These are phyloP conservation scores for Ceratobasidium sp. DNA, from an alignment of 1,284 basidiomycete species.

Conservation along the genomic window DNA sequence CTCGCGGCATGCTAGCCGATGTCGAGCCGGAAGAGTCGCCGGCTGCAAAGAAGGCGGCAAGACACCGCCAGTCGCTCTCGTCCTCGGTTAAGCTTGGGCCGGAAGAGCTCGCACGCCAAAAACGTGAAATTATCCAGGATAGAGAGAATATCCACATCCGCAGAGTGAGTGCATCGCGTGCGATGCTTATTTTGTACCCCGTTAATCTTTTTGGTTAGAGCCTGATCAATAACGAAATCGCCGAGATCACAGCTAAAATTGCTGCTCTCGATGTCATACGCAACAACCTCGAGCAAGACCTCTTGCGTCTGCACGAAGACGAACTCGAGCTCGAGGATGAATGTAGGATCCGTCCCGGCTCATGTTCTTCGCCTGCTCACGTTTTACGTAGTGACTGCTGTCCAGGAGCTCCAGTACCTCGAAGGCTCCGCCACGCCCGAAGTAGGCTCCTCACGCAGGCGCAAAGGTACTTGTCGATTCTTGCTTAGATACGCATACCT, in stretches of 20 bases:
- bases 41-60: slow-evolving; percentile 62
- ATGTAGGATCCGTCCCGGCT: slow-evolving; percentile 56
- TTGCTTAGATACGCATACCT: not conserved
- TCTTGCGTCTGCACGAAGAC: slow-evolving; percentile 90
- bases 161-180: slow-evolving; percentile 62
- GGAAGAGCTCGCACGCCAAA: slow-evolving; percentile 82
- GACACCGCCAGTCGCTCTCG: slow-evolving; percentile 69
- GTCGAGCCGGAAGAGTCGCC: slow-evolving; percentile 59
- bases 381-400: slow-evolving; percentile 72
- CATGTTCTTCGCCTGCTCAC: not conserved
- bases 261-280: slow-evolving; percentile 83
- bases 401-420: slow-evolving; percentile 79
- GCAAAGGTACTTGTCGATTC: slow-evolving; percentile 62
- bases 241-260: slow-evolving; percentile 88
- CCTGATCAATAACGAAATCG: slow-evolving; percentile 83
- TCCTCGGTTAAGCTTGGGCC: slow-evolving; percentile 73
- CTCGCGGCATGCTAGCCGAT: slow-evolving; percentile 70
- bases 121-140: slow-evolving; percentile 83
- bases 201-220: slow-evolving; percentile 56
- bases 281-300: slow-evolving; percentile 78
- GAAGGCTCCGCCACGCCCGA: slow-evolving; percentile 56
- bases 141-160: slow-evolving; percentile 89
- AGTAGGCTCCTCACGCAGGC: slow-evolving; percentile 71
- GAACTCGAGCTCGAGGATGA: slow-evolving; percentile 96
- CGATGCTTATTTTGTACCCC: not conserved